Evolutionary conservation across 345 rosid species (phyloP).

Genomic region (Populus deltoides): DNA sequence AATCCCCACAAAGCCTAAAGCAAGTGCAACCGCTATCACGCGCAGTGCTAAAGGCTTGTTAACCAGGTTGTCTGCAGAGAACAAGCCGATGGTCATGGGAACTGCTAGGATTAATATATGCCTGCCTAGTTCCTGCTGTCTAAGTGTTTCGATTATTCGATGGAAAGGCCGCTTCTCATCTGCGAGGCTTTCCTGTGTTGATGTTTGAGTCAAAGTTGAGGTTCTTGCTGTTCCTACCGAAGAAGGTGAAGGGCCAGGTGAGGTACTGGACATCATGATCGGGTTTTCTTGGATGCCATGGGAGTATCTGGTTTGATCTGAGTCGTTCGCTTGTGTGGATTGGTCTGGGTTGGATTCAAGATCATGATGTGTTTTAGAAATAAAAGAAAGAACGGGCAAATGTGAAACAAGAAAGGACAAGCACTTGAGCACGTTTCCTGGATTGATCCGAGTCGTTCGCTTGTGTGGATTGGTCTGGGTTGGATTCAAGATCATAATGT

Average conservation of each 20-base stretch:
- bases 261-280: background rate
- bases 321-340: background rate
- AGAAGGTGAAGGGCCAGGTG: background rate
- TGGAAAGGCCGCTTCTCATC: background rate
- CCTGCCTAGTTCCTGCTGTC: background rate
- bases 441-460: no score
- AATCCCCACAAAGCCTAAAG: background rate
- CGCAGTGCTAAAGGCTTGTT: background rate
- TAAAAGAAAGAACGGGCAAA: background rate
- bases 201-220: background rate
- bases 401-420: background rate
- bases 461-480: no score
- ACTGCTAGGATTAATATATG: background rate
- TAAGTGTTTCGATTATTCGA: background rate
- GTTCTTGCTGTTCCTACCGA: background rate
- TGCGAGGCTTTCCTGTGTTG: background rate
- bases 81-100: constrained; percentile 1
- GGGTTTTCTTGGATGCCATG: background rate
- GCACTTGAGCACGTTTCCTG: background rate
- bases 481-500: no score
- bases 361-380: background rate
- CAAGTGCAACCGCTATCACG: background rate
- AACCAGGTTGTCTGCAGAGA: background rate
- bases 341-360: background rate
- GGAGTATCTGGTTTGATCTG: background rate